Evolutionary conservation across 306 rosid genomes (phyloP).

Genomic region (Ziziphus jujuba): DNA sequence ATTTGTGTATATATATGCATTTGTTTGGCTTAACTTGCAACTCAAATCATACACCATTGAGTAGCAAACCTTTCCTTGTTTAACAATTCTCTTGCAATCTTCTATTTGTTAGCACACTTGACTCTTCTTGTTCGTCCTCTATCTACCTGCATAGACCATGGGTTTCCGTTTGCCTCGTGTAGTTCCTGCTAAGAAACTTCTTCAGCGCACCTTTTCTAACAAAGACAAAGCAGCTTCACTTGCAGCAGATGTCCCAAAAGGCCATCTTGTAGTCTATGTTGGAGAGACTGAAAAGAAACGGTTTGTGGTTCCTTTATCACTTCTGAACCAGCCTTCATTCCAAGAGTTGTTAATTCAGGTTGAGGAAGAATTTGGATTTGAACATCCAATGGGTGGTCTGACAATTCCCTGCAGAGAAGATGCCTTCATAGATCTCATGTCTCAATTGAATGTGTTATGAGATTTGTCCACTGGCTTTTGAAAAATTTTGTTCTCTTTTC

Average conservation of each 20-base stretch:
- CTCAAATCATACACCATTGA: no score
- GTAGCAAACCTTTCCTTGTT: no score
- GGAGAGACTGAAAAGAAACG: neutral
- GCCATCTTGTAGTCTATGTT: conserved; percentile 37
- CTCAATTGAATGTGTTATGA: conserved; percentile 15
- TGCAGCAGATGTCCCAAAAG: conserved; percentile 30
- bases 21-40: no score
- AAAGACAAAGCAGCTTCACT: neutral
- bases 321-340: conserved; percentile 36
- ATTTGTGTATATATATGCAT: no score
- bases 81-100: no score
- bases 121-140: neutral
- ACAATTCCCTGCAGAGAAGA: conserved; percentile 52
- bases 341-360: conserved; percentile 32
- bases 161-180: neutral
- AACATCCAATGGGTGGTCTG: conserved; percentile 51
- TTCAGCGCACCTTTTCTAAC: neutral
- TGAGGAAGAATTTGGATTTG: conserved; percentile 44
- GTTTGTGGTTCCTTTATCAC: neutral
- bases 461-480: neutral
- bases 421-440: conserved; percentile 32
- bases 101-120: no score
- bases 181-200: conserved; percentile 20
- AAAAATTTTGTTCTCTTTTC: no score
- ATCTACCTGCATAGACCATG: no score